These are phyloP conservation scores for Hymenochaete sp. DNA, from an alignment of 1,284 basidiomycete species.

Conservation along the genomic window DNA sequence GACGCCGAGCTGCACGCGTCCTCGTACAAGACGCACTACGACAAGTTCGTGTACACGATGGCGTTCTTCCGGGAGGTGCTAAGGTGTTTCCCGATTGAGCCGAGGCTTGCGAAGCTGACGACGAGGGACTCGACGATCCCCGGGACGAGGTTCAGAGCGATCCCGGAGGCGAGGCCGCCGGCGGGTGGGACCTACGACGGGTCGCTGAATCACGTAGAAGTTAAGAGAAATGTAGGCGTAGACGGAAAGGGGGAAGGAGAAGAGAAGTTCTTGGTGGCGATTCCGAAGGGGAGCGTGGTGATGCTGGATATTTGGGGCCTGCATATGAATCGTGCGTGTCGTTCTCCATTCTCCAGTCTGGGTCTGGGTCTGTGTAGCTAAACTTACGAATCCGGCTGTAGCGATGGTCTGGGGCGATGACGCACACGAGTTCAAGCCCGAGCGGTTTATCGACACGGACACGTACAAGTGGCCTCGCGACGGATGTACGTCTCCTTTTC, in stretches of 20 bases:
- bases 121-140: slow-evolving; percentile 29
- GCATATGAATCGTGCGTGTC: slow-evolving; percentile 29
- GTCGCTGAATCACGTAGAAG: slow-evolving; percentile 5
- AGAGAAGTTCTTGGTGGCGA: slow-evolving; percentile 27
- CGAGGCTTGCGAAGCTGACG: slow-evolving; percentile 36
- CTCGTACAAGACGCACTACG: slow-evolving; percentile 21
- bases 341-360: too few species aligned
- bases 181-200: slow-evolving; percentile 5
- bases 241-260: too few species aligned
- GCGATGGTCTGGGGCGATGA: slow-evolving; percentile 38
- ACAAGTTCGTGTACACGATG: slow-evolving; percentile 23
- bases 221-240: slow-evolving; percentile 21
- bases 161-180: too few species aligned
- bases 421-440: slow-evolving; percentile 33
- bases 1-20: slow-evolving; percentile 5
- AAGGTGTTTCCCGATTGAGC: slow-evolving; percentile 28
- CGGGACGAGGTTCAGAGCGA: slow-evolving; percentile 27
- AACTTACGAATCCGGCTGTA: too few species aligned
- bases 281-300: slow-evolving; percentile 33
- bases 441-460: slow-evolving; percentile 38
- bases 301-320: slow-evolving; percentile 33
- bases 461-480: slow-evolving; percentile 32
- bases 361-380: too few species aligned
- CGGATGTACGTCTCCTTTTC: slow-evolving; percentile 21
- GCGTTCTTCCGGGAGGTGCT: slow-evolving; percentile 30